Percentiles rank a stretch among this genome's conserved stretches.
Evolutionary conservation across 106 monocot species (phyloP).

Genomic region (Allium sativum): DNA sequence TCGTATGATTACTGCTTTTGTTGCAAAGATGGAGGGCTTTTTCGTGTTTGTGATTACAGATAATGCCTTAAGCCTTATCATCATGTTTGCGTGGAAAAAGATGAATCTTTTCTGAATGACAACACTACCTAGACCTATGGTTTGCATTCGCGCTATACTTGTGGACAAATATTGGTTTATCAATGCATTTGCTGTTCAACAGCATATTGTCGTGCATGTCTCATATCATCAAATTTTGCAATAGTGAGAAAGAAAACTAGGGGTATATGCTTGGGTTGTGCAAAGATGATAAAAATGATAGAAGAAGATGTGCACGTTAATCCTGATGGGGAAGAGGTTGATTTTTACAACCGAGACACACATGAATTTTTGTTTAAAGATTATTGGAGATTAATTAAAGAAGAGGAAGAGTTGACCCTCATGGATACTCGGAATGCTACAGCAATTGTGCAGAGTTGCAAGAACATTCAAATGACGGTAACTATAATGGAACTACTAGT

Average conservation of each 20-base stretch:
- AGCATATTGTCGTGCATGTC: constrained; percentile 31
- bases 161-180: constrained; percentile 26
- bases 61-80: constrained; percentile 62
- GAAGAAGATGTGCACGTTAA: constrained; percentile 33
- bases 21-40: constrained; percentile 59
- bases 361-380: constrained; percentile 64
- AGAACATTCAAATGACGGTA: constrained; percentile 11
- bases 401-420: constrained; percentile 41
- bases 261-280: constrained; percentile 43
- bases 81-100: constrained; percentile 37
- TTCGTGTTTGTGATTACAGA: constrained; percentile 52
- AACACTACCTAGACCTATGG: constrained; percentile 29
- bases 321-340: constrained; percentile 44
- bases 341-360: constrained; percentile 48
- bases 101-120: constrained; percentile 28
- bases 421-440: constrained; percentile 37
- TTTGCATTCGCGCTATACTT: constrained; percentile 32
- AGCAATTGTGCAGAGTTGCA: constrained; percentile 27
- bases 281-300: constrained; percentile 28
- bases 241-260: constrained; percentile 21
- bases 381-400: constrained; percentile 75
- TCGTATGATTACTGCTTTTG: constrained; percentile 50
- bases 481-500: constrained; percentile 11
- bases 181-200: constrained; percentile 45
- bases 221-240: constrained; percentile 26